Conservation (phyloP, 116 monocot genomes). For the Dioscorea cayenensis region DNA sequence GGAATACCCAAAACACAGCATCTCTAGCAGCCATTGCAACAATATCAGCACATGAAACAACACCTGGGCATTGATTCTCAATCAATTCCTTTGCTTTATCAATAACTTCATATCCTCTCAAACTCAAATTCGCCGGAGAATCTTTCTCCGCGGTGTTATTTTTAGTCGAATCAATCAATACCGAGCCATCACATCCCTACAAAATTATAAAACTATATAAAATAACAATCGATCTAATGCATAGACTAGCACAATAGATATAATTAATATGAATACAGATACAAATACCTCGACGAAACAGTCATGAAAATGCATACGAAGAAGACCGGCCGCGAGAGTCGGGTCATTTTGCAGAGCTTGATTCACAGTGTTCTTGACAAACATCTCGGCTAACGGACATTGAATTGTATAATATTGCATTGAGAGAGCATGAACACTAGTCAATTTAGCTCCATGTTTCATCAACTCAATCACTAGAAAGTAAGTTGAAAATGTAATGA, state of each 20-base stretch:
- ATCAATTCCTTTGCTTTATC: conserved; percentile 48
- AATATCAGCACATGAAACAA: conserved; percentile 78
- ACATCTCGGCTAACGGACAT: conserved; percentile 57
- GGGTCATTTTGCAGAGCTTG: conserved; percentile 53
- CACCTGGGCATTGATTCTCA: conserved; percentile 49
- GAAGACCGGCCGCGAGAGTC: conserved; percentile 56
- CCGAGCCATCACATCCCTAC: conserved; percentile 80
- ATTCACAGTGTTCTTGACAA: conserved; percentile 35
- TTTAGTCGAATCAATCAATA: conserved; percentile 61
- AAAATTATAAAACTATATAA: not conserved
- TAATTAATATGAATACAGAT: no score
- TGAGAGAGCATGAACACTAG: conserved; percentile 22
- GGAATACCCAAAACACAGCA: conserved; percentile 40
- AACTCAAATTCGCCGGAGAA: conserved; percentile 58
- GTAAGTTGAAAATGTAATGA: conserved; percentile 6
- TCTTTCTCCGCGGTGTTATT: conserved; percentile 72
- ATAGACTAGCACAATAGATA: no score
- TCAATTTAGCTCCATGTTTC: conserved; percentile 10
- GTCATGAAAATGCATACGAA: conserved; percentile 88
- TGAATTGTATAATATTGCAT: conserved; percentile 41
- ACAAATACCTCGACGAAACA: conserved; percentile 68
- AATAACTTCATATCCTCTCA: conserved; percentile 71
- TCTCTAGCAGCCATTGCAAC: conserved; percentile 75
- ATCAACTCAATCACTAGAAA: conserved; percentile 23
- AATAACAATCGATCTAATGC: no score